Conservation (phyloP, 768 basidiomycete genomes). For the Exsudoporus frostii region DNA sequence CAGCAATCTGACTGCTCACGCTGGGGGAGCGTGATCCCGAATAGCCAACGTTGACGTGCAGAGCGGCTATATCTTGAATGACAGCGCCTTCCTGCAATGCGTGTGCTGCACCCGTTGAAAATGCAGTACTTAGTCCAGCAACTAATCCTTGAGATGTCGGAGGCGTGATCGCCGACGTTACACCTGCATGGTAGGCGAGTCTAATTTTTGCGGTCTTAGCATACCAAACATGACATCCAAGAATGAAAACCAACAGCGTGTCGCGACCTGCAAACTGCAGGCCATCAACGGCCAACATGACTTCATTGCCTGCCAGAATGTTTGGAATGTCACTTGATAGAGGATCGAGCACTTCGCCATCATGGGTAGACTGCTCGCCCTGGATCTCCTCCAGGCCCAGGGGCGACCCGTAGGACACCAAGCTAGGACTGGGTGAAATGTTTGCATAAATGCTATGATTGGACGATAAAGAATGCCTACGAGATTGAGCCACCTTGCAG, state of each 20-base stretch:
- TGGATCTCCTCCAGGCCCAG: conserved; percentile 58
- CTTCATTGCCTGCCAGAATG: conserved; percentile 34
- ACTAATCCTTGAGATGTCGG: conserved; percentile 52
- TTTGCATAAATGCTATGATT: neutral
- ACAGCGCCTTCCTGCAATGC: conserved; percentile 57
- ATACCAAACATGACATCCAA: neutral
- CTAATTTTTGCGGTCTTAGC: conserved; percentile 36
- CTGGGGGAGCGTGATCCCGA: conserved; percentile 40
- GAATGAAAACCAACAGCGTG: conserved; percentile 40
- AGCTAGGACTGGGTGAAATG: conserved; percentile 39
- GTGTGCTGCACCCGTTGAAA: conserved; percentile 54
- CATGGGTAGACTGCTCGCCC: conserved; percentile 51
- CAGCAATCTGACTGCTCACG: conserved; percentile 79
- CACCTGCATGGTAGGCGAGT: conserved; percentile 63
- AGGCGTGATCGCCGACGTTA: conserved; percentile 57
- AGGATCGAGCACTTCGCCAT: conserved; percentile 53
- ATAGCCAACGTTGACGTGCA: conserved; percentile 60
- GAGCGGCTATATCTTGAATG: conserved; percentile 54
- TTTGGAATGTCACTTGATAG: conserved; percentile 32
- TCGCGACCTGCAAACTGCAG: conserved; percentile 63
- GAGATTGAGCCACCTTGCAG: conserved; percentile 63
- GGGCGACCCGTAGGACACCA: conserved; percentile 40
- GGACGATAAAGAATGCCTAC: conserved; percentile 29
- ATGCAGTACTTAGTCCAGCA: conserved; percentile 55
- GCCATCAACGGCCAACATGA: conserved; percentile 70